A percentile compares a stretch with the other conserved stretches of the same genome.
Conservation (phyloP, 73 alveolate genomes). For the Paramecium pentaurelia region DNA sequence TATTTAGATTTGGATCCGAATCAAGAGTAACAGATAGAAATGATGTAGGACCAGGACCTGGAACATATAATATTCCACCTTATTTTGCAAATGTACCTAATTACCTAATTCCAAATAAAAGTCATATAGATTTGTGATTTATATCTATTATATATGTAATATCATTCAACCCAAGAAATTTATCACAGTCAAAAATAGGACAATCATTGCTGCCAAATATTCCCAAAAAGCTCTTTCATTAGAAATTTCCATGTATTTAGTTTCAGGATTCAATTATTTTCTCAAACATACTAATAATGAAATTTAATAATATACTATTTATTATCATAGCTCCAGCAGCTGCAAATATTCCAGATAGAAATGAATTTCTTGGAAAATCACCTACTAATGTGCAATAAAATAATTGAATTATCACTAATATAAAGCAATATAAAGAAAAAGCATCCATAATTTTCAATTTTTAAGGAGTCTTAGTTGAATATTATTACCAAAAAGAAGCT, state of each 20-base stretch:
- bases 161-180: slow-evolving; percentile 41
- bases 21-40: slow-evolving; percentile 8
- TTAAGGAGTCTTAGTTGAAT: neutral
- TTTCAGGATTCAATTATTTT: slow-evolving; percentile 33
- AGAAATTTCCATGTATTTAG: slow-evolving; percentile 21
- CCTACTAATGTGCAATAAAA: slow-evolving; percentile 24
- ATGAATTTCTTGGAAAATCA: slow-evolving; percentile 47
- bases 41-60: slow-evolving; percentile 39
- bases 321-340: neutral
- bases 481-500: neutral
- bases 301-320: neutral
- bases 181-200: slow-evolving; percentile 24
- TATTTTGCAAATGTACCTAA: slow-evolving; percentile 3
- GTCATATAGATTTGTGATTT: neutral
- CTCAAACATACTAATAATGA: slow-evolving; percentile 5
- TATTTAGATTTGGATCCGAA: slow-evolving; percentile 4
- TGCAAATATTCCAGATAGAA: slow-evolving; percentile 34
- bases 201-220: slow-evolving; percentile 39
- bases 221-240: slow-evolving; percentile 51
- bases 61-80: slow-evolving; percentile 17
- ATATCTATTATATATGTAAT: neutral
- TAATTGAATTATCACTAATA: neutral
- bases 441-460: slow-evolving; percentile 45
- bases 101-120: slow-evolving; percentile 11
- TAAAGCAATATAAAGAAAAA: neutral